These are phyloP conservation scores for Penicillium paxilli DNA, from an alignment of 495 filamentous ascomycete genomes.

Conservation along the genomic window DNA sequence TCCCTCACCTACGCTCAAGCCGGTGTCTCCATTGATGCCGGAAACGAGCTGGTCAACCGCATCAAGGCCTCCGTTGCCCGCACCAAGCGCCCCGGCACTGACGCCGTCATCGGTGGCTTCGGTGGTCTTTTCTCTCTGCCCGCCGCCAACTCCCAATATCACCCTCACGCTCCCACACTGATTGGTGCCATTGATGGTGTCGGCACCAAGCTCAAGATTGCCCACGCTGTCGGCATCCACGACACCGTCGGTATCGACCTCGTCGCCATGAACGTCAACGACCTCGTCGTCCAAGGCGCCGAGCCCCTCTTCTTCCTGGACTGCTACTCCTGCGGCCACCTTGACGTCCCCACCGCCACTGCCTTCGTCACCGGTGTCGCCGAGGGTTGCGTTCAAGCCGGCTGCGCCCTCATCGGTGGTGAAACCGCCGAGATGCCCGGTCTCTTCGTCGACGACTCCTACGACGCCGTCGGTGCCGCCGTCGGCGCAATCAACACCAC, in stretches of 20 bases:
- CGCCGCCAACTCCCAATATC: slow-evolving; percentile 66
- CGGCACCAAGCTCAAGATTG: slow-evolving; percentile 94
- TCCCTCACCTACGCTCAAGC: slow-evolving; percentile 89
- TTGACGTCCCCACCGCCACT: slow-evolving; percentile 73
- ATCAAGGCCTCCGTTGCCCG: slow-evolving; percentile 83
- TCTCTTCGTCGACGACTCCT: slow-evolving; percentile 78
- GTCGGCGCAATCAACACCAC: slow-evolving; percentile 73
- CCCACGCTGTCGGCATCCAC: slow-evolving; percentile 83
- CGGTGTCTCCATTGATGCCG: slow-evolving; percentile 89
- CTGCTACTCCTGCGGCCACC: slow-evolving; percentile 87
- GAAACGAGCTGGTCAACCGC: slow-evolving; percentile 83
- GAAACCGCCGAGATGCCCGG: slow-evolving; percentile 98
- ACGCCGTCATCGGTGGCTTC: slow-evolving; percentile 92
- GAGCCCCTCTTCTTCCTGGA: slow-evolving; percentile 94
- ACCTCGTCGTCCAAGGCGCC: slow-evolving; percentile 92
- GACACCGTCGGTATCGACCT: slow-evolving; percentile 93
- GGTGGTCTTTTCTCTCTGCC: slow-evolving; percentile 84
- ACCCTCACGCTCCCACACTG: slow-evolving; percentile 67
- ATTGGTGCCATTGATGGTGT: slow-evolving; percentile 94
- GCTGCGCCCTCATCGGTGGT: slow-evolving; percentile 88
- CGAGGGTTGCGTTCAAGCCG: slow-evolving; percentile 74
- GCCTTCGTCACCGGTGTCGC: slow-evolving; percentile 87
- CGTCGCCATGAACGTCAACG: slow-evolving; percentile 97
- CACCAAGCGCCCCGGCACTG: slow-evolving; percentile 79
- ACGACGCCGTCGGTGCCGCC: slow-evolving; percentile 86